A percentile compares a stretch with the other conserved stretches of the same genome.
Evolutionary conservation across 2,329 filamentous ascomycete genomes (phyloP).

Genomic region (Phialemoniopsis sp.): DNA sequence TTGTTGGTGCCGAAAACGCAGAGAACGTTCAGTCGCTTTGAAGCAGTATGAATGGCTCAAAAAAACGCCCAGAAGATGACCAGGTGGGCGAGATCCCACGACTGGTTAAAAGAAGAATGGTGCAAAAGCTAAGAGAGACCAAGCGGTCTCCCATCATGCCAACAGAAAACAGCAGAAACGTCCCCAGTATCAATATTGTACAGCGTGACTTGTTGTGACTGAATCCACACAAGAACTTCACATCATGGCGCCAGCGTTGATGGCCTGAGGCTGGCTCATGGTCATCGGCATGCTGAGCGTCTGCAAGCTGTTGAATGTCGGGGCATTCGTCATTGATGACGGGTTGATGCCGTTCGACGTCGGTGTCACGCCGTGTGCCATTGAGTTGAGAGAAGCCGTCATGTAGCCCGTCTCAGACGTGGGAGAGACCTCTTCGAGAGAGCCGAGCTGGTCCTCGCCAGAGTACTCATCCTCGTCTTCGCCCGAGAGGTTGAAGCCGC

Average conservation of each 20-base stretch:
- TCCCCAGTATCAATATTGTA: too few species aligned
- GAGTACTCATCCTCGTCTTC: conserved; percentile 82
- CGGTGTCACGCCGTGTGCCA: conserved; percentile 17
- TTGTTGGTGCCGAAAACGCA: too few species aligned
- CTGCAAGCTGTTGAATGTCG: conserved; percentile 53
- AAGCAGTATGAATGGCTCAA: not conserved
- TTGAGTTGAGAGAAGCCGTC: conserved; percentile 44
- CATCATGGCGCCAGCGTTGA: conserved; percentile 38
- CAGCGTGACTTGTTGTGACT: too few species aligned
- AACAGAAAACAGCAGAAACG: not conserved
- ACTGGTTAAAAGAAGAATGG: too few species aligned
- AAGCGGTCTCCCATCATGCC: conserved; percentile 1
- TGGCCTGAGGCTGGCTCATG: conserved; percentile 46
- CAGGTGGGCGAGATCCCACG: too few species aligned
- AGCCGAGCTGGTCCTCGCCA: conserved; percentile 79
- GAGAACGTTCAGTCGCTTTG: too few species aligned
- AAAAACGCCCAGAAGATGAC: not conserved
- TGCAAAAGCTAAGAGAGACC: conserved; percentile 3
- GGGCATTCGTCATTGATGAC: conserved; percentile 22
- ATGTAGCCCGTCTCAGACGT: conserved; percentile 64
- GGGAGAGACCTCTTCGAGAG: conserved; percentile 75
- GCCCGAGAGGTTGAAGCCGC: conserved; percentile 61
- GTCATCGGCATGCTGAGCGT: conserved; percentile 63
- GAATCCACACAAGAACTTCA: conserved; percentile 7
- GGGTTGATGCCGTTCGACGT: conserved; percentile 21